Evolutionary conservation across 441 rosid genomes (phyloP), one percentile per base, ranked within the genome.

Genomic region (Theobroma grandiflorum): DNA sequence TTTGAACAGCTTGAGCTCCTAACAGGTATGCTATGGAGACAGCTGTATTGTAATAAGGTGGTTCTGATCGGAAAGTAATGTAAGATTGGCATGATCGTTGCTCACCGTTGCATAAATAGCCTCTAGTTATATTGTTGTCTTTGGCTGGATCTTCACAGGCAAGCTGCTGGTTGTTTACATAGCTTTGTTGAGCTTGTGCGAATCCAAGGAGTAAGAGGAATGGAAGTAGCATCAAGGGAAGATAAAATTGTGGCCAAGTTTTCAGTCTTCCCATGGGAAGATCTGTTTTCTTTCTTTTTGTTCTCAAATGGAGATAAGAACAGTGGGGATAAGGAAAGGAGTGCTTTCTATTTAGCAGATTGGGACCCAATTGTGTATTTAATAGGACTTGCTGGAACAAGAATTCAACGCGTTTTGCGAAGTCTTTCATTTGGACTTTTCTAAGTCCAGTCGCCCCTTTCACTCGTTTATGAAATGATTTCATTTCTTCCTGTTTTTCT

Each of bases 61-160:
- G 83, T 12, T 77, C 78, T 15, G 98, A 87, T 66, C 97, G 86
- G 92, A 93, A 96, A 81, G 97, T 93, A 69, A 96, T 85, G 79
- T 90, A 95, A 15, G 98, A 89, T 37, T 79, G 90, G 80, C 98
- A 96, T 4, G 95, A 81, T 20, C 66, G 1, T 31, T 49, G 64
- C 8, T 78, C 84, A 63, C 88, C 92, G 75, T 92, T 94, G 87
- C 97, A 94, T 15, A 33, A 18, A 77, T 31, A 90, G 16, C 99
- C 96, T 75, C 79, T 50, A 53, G 98, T 96, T 69, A 77, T 47
- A 80, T 79, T 78, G 79, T 87, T n/a, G 86, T 65, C 82, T 16
- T 16, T 4, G 3, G 20, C 2, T 63, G 49, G 35, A 81, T 67
- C 2, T 0, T 80, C 26, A 78, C 94, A 93, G 76, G 0, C 86